phyloP scores from a whole-genome alignment of 2,329 filamentous ascomycete genomes.

The Aaosphaeria pasadenensis region DNA sequence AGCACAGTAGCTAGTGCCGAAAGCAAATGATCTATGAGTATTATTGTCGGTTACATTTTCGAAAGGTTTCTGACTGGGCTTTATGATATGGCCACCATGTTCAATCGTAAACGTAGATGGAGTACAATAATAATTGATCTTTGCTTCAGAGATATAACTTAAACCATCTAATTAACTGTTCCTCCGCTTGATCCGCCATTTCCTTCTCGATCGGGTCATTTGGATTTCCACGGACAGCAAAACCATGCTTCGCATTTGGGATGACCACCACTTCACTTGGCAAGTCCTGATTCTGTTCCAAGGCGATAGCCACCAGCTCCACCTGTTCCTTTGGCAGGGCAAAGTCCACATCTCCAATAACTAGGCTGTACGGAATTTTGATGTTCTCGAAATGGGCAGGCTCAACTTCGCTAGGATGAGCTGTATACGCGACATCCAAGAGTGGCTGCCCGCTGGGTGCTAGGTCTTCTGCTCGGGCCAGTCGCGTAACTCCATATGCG shows the following conservation, averaged over 20 bases:
- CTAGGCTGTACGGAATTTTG: background rate
- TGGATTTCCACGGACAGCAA: background rate
- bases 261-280: background rate
- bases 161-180: background rate
- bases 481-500: background rate
- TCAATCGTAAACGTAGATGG: no score
- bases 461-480: background rate
- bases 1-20: no score
- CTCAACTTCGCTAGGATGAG: background rate
- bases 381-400: background rate
- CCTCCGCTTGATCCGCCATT: background rate
- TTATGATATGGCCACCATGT: no score
- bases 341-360: background rate
- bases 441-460: background rate
- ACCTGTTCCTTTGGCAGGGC: background rate
- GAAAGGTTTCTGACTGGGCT: no score
- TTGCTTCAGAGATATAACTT: background rate
- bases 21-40: no score
- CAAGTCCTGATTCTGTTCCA: background rate
- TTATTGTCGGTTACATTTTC: no score
- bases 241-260: background rate
- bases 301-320: background rate
- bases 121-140: no score
- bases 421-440: background rate
- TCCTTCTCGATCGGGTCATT: background rate